A percentile compares a stretch with the other conserved stretches of the same genome.
Conservation (phyloP, 2,329 filamentous ascomycete species). For the Aspergillus bombycis region DNA sequence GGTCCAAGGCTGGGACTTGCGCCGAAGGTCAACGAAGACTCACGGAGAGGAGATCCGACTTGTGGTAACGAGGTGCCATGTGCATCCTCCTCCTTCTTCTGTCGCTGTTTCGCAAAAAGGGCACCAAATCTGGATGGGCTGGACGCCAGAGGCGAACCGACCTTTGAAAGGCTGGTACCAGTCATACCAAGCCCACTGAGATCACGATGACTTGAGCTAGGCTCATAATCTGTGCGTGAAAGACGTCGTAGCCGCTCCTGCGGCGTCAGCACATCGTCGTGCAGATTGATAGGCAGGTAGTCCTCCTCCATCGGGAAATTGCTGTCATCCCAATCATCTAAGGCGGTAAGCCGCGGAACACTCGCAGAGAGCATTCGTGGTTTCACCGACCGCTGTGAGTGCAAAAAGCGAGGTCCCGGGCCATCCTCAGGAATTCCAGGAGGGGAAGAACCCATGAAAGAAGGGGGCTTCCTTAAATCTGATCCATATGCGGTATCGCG, state of each 20-base stretch:
- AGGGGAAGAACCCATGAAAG: constrained; percentile 59
- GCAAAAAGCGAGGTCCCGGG: constrained; percentile 65
- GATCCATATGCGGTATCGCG: constrained; percentile 69
- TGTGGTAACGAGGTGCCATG: constrained; percentile 58
- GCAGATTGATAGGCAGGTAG: constrained; percentile 73
- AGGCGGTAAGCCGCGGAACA: constrained; percentile 55
- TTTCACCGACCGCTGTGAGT: constrained; percentile 67
- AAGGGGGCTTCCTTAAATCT: constrained; percentile 67
- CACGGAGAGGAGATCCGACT: constrained; percentile 68
- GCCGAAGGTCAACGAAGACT: constrained; percentile 57
- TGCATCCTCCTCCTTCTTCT: constrained; percentile 54
- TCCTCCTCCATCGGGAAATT: constrained; percentile 85
- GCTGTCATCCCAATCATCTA: constrained; percentile 63
- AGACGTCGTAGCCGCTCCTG: constrained; percentile 63
- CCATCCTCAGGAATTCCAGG: constrained; percentile 67
- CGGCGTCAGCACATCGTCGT: constrained; percentile 65
- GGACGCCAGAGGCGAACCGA: constrained; percentile 60
- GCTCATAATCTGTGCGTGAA: constrained; percentile 60
- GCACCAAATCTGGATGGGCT: constrained; percentile 66
- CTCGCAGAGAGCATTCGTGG: constrained; percentile 63
- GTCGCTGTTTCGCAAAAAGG: constrained; percentile 58
- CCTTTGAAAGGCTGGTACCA: constrained; percentile 51
- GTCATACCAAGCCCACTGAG: constrained; percentile 55
- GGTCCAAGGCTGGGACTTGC: constrained; percentile 56
- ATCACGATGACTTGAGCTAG: constrained; percentile 51